Evolutionary conservation across 176 grass and related monocot genomes (phyloP).

Genomic region (Puccinellia tenuiflora): DNA sequence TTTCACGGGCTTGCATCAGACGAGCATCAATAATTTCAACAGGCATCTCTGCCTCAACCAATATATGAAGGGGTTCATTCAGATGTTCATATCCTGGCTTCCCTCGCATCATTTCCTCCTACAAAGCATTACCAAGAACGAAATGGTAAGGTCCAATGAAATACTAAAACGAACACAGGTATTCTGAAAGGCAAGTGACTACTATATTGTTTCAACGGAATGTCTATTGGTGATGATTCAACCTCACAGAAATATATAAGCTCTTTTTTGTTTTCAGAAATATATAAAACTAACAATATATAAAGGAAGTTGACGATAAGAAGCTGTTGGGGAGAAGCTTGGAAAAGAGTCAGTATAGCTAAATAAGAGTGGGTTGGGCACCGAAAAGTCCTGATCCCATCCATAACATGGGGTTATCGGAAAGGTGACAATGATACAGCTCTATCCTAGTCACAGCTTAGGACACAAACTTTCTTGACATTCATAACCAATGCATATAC

Average conservation of each 20-base stretch:
- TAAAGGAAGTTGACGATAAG: not conserved
- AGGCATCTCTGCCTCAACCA: conserved; percentile 88
- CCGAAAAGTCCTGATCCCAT: not conserved
- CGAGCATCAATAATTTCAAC: conserved; percentile 77
- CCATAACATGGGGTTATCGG: not conserved
- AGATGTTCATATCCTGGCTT: conserved; percentile 95
- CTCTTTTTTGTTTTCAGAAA: not conserved
- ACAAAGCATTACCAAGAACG: conserved; percentile 2
- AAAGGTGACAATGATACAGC: not conserved
- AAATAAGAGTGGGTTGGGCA: not conserved
- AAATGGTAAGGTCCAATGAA: not conserved
- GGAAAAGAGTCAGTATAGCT: not conserved
- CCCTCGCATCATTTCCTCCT: conserved; percentile 95
- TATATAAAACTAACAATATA: not conserved
- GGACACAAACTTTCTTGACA: not conserved
- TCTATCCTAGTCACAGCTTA: not conserved
- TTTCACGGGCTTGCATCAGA: conserved; percentile 83
- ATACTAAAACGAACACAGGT: not conserved
- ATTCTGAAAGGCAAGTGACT: not conserved
- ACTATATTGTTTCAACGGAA: too few relatives aligned
- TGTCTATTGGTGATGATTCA: too few relatives aligned
- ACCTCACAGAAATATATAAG: too few relatives aligned
- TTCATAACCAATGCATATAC: not conserved
- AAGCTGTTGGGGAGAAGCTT: not conserved
- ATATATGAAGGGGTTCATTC: conserved; percentile 91